Evolutionary conservation across 495 filamentous ascomycete species (phyloP).

Genomic region (Penicillium antarcticum): DNA sequence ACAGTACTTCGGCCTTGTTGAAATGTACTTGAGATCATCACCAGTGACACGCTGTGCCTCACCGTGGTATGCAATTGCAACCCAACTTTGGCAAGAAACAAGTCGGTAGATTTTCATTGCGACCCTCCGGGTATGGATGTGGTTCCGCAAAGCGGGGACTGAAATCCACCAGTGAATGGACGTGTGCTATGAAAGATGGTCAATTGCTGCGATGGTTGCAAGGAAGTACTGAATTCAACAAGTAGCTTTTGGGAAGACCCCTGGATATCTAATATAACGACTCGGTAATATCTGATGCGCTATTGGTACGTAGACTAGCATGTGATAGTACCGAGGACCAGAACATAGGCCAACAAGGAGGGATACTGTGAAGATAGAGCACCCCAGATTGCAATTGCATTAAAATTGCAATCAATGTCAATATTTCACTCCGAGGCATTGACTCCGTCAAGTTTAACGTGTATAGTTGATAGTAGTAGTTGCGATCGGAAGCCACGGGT

Average conservation of each 20-base stretch:
- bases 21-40: too few relatives aligned
- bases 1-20: too few relatives aligned
- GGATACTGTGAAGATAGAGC: too few relatives aligned
- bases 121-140: not conserved
- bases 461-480: not conserved
- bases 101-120: not conserved
- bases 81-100: not conserved
- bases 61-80: too few relatives aligned
- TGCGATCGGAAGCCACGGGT: slow-evolving; percentile 15
- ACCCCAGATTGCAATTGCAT: too few relatives aligned
- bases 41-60: too few relatives aligned
- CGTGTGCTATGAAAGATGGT: not conserved
- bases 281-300: not conserved
- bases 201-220: not conserved
- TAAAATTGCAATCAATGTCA: too few relatives aligned
- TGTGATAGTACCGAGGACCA: not conserved
- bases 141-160: not conserved
- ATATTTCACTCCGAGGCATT: too few relatives aligned
- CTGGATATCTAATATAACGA: not conserved
- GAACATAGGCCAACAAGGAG: too few relatives aligned
- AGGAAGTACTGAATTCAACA: not conserved
- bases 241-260: not conserved
- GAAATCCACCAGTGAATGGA: not conserved
- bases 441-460: not conserved
- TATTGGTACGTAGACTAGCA: not conserved